Percentiles rank a stretch among this genome's conserved stretches.
These are phyloP conservation scores for Suillus tomentosus DNA, from an alignment of 768 basidiomycete species.

Conservation along the genomic window DNA sequence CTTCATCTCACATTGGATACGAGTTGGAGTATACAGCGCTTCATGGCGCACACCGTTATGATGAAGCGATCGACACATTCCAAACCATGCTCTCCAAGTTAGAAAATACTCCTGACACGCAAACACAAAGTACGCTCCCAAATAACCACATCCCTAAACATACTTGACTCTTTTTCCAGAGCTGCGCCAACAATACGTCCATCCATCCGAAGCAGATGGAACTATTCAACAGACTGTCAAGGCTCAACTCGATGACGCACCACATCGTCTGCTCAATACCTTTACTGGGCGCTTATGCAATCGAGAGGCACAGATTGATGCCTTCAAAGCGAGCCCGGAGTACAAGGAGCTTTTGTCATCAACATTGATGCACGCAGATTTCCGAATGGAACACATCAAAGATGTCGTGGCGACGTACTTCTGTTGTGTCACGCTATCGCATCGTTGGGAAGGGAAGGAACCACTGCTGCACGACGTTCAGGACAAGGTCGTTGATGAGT, in stretches of 20 bases:
- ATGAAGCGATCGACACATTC: background rate
- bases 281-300: background rate
- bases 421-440: background rate
- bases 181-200: background rate
- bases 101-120: background rate
- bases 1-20: background rate
- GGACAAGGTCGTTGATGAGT: background rate
- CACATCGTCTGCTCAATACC: background rate
- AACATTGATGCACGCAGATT: background rate
- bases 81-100: background rate
- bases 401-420: background rate
- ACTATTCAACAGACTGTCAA: background rate
- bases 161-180: background rate
- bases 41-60: background rate
- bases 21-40: background rate
- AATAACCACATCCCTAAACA: background rate
- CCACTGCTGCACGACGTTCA: background rate
- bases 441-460: background rate
- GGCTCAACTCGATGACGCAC: background rate
- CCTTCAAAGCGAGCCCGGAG: background rate
- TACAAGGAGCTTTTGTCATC: constrained; percentile 1
- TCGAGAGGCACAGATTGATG: background rate
- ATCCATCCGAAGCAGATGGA: background rate
- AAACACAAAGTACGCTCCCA: background rate
- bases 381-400: background rate